Conservation (phyloP, 75 land plant species). For the Selaginella moellendorffii region DNA sequence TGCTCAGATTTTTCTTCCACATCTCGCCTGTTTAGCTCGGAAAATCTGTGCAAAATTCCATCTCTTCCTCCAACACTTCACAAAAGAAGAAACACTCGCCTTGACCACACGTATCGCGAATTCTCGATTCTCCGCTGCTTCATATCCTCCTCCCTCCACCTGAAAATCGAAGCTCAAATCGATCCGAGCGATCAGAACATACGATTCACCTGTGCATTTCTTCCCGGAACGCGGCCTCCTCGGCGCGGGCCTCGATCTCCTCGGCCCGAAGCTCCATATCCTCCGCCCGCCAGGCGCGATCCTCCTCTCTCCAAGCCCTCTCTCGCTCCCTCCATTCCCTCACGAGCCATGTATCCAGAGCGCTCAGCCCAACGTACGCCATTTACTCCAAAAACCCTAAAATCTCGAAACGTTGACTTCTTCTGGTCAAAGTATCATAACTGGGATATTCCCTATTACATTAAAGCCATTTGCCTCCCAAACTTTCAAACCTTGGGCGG, state of each 20-base stretch:
- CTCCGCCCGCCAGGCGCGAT: constrained; percentile 18
- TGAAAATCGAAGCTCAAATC: background rate
- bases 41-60: constrained; percentile 15
- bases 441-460: no score
- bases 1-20: constrained; percentile 33
- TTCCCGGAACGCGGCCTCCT: constrained; percentile 8
- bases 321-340: constrained; percentile 23
- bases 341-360: constrained; percentile 21
- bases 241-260: background rate
- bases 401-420: no score
- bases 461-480: no score
- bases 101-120: constrained; percentile 25
- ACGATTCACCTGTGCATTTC: constrained; percentile 13
- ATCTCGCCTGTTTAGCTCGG: constrained; percentile 30
- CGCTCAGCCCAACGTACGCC: constrained; percentile 22
- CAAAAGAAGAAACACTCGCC: constrained; percentile 9
- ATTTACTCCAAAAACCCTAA: constrained; percentile 9
- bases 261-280: constrained; percentile 20
- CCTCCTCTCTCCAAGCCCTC: constrained; percentile 20
- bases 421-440: no score
- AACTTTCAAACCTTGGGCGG: no score
- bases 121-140: constrained; percentile 22
- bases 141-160: constrained; percentile 30
- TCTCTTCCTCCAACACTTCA: no score
- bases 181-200: background rate